These are phyloP conservation scores for Stephania cephalantha DNA, from an alignment of 164 flowering plant genomes.

Conservation along the genomic window DNA sequence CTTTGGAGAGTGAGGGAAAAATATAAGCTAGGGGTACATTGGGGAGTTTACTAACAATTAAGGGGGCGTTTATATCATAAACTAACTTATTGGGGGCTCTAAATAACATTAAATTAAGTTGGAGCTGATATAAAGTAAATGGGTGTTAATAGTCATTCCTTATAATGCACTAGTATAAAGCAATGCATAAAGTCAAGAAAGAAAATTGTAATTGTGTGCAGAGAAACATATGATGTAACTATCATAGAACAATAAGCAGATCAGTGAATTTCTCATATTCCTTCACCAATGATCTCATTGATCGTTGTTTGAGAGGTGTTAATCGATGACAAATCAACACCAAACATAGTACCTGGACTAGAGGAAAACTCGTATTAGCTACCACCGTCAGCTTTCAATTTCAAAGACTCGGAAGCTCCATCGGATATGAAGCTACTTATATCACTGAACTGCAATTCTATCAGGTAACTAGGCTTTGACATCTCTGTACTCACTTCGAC, in stretches of 20 bases:
- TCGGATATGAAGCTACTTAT: constrained; percentile 11
- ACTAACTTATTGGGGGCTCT: too few species aligned
- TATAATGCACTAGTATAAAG: too few species aligned
- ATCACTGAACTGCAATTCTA: constrained; percentile 35
- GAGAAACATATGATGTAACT: background rate
- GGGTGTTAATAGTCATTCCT: too few species aligned
- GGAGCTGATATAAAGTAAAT: too few species aligned
- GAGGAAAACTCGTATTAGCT: background rate
- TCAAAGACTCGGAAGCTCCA: background rate
- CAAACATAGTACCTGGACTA: background rate
- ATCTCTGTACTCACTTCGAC: constrained; percentile 28
- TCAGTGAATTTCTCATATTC: constrained; percentile 2
- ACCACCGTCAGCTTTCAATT: background rate
- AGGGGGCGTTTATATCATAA: too few species aligned
- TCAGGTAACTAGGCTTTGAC: constrained; percentile 35
- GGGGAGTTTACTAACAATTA: too few species aligned
- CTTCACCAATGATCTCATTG: constrained; percentile 16
- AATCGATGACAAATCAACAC: background rate
- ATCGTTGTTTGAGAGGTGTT: constrained; percentile 1
- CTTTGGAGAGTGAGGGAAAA: too few species aligned
- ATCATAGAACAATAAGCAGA: background rate
- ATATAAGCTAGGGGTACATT: too few species aligned
- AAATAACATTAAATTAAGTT: too few species aligned
- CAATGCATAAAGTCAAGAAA: too few species aligned
- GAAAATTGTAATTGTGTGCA: background rate